Percentiles rank a stretch among this genome's conserved stretches.
Conservation (phyloP, 345 rosid species). For the Streptanthus diversifolius region DNA sequence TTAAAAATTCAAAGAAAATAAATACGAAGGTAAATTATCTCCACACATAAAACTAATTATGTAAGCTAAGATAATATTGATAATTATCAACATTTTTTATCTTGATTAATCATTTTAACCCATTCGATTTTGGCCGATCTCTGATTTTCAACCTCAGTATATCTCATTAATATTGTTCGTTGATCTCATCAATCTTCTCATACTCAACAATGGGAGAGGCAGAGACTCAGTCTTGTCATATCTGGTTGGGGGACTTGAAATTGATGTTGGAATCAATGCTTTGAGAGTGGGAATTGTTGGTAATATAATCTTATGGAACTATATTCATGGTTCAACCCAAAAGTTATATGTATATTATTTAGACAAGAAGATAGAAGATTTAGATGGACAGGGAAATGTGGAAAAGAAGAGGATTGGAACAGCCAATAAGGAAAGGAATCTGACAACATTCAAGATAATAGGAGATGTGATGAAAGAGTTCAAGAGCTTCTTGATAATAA, state of each 20-base stretch:
- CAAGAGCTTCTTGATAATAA: background rate
- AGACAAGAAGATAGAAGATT: background rate
- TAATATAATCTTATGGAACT: background rate
- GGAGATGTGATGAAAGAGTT: background rate
- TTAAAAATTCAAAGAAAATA: too few species aligned
- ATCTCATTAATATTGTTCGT: too few species aligned
- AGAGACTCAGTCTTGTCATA: background rate
- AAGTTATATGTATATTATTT: background rate
- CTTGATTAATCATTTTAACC: too few species aligned
- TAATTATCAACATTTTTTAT: too few species aligned
- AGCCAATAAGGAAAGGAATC: background rate
- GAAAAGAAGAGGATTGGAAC: background rate
- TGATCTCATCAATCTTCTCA: too few species aligned
- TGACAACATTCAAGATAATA: background rate
- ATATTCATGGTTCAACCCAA: background rate
- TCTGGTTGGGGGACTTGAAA: background rate
- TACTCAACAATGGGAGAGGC: background rate
- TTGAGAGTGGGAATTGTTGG: background rate
- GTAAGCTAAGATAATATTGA: too few species aligned
- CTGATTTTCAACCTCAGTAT: too few species aligned
- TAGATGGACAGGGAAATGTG: background rate
- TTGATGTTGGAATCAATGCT: background rate
- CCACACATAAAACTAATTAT: too few species aligned
- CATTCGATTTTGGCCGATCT: too few species aligned
- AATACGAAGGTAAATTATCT: too few species aligned